Evolutionary conservation across 441 rosid species (phyloP).

Genomic region (Flueggea neowawraea): DNA sequence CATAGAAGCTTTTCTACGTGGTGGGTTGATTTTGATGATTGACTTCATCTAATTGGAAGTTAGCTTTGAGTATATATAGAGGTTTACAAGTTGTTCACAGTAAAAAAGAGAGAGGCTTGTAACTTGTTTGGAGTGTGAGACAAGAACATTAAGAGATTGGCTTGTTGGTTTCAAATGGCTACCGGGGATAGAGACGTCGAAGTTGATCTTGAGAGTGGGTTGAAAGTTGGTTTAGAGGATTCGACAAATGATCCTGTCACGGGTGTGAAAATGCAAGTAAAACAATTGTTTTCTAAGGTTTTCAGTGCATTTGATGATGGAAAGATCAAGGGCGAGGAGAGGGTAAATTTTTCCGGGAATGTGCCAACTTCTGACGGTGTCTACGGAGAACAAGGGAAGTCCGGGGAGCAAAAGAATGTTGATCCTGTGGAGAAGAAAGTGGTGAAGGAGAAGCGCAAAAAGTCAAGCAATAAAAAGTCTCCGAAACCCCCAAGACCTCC

Average conservation of each 20-base stretch:
- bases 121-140: slow-evolving; percentile 6
- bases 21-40: neutral
- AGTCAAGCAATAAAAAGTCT: slow-evolving; percentile 51
- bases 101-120: neutral
- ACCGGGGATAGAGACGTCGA: slow-evolving; percentile 31
- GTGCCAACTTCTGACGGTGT: slow-evolving; percentile 17
- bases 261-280: slow-evolving; percentile 28
- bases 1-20: no score
- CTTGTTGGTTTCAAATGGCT: slow-evolving; percentile 6
- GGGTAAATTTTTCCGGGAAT: slow-evolving; percentile 23
- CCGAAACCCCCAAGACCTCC: slow-evolving; percentile 95
- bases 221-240: slow-evolving; percentile 27
- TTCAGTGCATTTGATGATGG: slow-evolving; percentile 27
- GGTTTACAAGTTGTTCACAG: neutral
- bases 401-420: slow-evolving; percentile 19
- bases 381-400: slow-evolving; percentile 26
- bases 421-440: slow-evolving; percentile 38
- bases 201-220: slow-evolving; percentile 72
- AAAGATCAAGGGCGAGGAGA: slow-evolving; percentile 19
- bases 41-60: neutral
- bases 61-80: neutral
- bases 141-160: slow-evolving; percentile 23
- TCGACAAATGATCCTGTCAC: slow-evolving; percentile 12
- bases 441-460: slow-evolving; percentile 59
- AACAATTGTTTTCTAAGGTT: slow-evolving; percentile 30